phyloP scores from a whole-genome alignment of 306 rosid genomes.

The Abrus pulchellus region DNA sequence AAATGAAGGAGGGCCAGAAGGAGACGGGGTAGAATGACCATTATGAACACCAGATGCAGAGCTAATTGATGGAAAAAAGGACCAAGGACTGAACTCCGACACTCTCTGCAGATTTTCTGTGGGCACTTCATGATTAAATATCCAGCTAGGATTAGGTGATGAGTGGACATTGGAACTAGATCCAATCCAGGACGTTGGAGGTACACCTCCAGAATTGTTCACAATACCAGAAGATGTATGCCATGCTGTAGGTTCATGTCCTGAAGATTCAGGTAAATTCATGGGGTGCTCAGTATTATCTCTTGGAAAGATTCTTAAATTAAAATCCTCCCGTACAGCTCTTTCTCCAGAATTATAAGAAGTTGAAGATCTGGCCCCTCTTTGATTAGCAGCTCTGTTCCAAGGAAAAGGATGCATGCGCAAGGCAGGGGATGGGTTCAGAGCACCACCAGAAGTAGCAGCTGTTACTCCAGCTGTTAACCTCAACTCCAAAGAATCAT shows the following conservation, averaged over 20 bases:
- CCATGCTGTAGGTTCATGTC: slow-evolving; percentile 65
- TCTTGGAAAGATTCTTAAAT: slow-evolving; percentile 58
- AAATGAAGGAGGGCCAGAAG: slow-evolving; percentile 64
- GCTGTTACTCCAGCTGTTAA: slow-evolving; percentile 65
- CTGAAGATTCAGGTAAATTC: slow-evolving; percentile 55
- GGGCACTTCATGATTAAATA: slow-evolving; percentile 61
- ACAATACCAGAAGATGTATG: slow-evolving; percentile 59
- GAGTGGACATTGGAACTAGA: slow-evolving; percentile 64
- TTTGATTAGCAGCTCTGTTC: slow-evolving; percentile 64
- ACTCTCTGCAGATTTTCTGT: slow-evolving; percentile 66
- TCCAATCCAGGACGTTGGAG: slow-evolving; percentile 66
- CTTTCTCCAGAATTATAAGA: slow-evolving; percentile 65
- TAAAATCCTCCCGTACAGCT: slow-evolving; percentile 64
- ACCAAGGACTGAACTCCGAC: slow-evolving; percentile 77
- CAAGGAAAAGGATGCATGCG: slow-evolving; percentile 61
- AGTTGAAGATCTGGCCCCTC: slow-evolving; percentile 59
- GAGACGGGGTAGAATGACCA: slow-evolving; percentile 60
- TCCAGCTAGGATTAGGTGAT: slow-evolving; percentile 64
- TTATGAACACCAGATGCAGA: slow-evolving; percentile 64
- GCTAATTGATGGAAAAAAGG: slow-evolving; percentile 70
- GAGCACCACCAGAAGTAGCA: slow-evolving; percentile 59
- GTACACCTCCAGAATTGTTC: slow-evolving; percentile 65
- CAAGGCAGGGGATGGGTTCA: slow-evolving; percentile 58
- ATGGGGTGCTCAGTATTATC: slow-evolving; percentile 58
- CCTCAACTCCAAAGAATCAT: slow-evolving; percentile 67